Evolutionary conservation across 192 early-diverging fungal genomes (phyloP), one percentile per base, ranked within the genome.

Genomic region (Kickxella alabastrina): DNA sequence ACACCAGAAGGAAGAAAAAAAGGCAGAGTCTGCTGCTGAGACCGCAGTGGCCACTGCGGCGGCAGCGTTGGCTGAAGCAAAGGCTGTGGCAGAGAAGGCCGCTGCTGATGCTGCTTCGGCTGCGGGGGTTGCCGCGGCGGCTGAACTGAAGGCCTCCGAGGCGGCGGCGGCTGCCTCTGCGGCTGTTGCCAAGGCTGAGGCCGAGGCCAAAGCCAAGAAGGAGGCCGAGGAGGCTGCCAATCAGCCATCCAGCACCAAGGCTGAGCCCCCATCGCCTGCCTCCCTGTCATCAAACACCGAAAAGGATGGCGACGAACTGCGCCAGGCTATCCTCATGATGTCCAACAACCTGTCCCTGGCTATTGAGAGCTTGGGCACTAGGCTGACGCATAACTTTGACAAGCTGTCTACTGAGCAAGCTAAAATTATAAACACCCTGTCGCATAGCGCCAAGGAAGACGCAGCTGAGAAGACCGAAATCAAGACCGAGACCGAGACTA

Each of bases 311-410:
- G 70, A 74, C 8, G 70, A 61, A 29, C 63, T 74, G 54, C 62
- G 70, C 0, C 44, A 49, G 36, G 63, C 63, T 0, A 74, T 74
- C 14, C 44, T 43, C 36, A 48, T 62, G 43, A 74, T 74, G 70
- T 54, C 59, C n/a, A 54, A 44, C 14, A 74, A 66, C 63, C 43
- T 74, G 58, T 44, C 70, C 0, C 36, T 66, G 43, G 63, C 70
- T 2, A 65, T 74, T 18, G 70, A 62, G 23, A 74, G 70, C n/a
- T 63, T 74, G 40, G 70, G 70, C 19, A 66, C 58, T 13, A 62
- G 62, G 40, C 52, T 74, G 35, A 54, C 70, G 10, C 44, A 48
- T 17, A 74, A 74, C 70, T 66, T 66, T 58, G 70, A 74, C 55
- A 55, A 65, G 59, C 54, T 74, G 21, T 62, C 70, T 3, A 56